Base-by-base conservation (phyloP, 2,329 filamentous ascomycete genomes). In the Penicillium italicum region DNA sequence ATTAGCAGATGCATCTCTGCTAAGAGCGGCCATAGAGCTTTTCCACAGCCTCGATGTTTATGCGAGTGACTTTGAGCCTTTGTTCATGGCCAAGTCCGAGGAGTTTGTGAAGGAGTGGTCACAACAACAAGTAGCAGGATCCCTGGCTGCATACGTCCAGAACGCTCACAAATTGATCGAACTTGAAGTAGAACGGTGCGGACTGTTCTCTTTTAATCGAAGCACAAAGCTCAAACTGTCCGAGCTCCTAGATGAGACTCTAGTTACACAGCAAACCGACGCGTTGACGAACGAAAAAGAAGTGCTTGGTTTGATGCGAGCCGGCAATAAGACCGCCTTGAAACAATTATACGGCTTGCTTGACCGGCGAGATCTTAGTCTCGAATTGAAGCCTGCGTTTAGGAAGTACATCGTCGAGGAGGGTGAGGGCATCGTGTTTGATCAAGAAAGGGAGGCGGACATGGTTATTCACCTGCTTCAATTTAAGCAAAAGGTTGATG, bases 31-130 rank as follows among this genome's bases (percentile, higher is more conserved):
- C 0, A 84, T 97, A 48, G 83, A 85, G 56, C 91, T 97, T 83
- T 82, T 97, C 58, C 87, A 95, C 64, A 84, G 91, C n/a, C 82
- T 97, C 43, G 85, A 86, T 51, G 84, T 93, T 4, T 99, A 97
- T 71, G 83, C 81, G 0, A 87, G 81, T 57, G 79, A 83, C 14
- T 96, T 99, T 64, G 94, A 97, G 72, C 86, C 88, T 4, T 77
- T 80, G 5, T 87, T 97, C 60, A 75, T 96, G 50, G 75, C 79
- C 9, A 73, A 82, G 6, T 94, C 93, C 0, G 80, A 84, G 50
- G 69, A 75, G 0, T 97, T 88, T 66, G 86, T 94, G 61, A 69
- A 76, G 24, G 77, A 82, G 5, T 94, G 91, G 78, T 88, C 88
- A 2, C 81, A 87, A 53, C 79, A 83, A 10, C 83, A 86, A 66